A percentile compares a stretch with the other conserved stretches of the same genome.
These are phyloP conservation scores for Bidens hawaiensis DNA, from an alignment of 140 eudicot species.

Conservation along the genomic window DNA sequence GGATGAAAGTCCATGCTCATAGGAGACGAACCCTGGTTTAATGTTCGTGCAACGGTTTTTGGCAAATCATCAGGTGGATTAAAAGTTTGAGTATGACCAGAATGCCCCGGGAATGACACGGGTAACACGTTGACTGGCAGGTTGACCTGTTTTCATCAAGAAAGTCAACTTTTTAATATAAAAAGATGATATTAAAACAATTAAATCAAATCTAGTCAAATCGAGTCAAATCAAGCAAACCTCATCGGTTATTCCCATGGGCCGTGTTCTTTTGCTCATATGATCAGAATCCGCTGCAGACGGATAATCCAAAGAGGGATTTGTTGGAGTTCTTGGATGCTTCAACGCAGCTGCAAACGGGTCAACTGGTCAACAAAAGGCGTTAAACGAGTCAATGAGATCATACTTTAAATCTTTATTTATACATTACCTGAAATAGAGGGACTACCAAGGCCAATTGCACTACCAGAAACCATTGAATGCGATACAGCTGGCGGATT, in stretches of 20 bases:
- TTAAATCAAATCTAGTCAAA: too few relatives aligned
- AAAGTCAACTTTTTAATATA: background rate
- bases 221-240: constrained; percentile 21
- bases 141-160: constrained; percentile 44
- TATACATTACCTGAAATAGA: constrained; percentile 55
- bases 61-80: constrained; percentile 74
- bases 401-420: background rate
- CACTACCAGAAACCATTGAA: constrained; percentile 75
- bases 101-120: constrained; percentile 62
- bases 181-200: background rate
- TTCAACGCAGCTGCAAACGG: constrained; percentile 60
- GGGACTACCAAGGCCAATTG: constrained; percentile 80
- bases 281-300: constrained; percentile 82
- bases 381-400: constrained; percentile 3
- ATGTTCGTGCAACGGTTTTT: constrained; percentile 61
- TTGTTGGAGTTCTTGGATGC: constrained; percentile 85
- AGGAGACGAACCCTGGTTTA: constrained; percentile 90
- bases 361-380: constrained; percentile 7
- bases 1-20: constrained; percentile 99
- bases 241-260: constrained; percentile 81
- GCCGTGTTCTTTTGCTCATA: constrained; percentile 66
- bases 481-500: constrained; percentile 70
- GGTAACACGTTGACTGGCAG: constrained; percentile 78
- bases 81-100: constrained; percentile 53
- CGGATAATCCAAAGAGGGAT: constrained; percentile 75